Conservation (phyloP, 1,284 basidiomycete genomes). For the Ceratobasidium sp. region DNA sequence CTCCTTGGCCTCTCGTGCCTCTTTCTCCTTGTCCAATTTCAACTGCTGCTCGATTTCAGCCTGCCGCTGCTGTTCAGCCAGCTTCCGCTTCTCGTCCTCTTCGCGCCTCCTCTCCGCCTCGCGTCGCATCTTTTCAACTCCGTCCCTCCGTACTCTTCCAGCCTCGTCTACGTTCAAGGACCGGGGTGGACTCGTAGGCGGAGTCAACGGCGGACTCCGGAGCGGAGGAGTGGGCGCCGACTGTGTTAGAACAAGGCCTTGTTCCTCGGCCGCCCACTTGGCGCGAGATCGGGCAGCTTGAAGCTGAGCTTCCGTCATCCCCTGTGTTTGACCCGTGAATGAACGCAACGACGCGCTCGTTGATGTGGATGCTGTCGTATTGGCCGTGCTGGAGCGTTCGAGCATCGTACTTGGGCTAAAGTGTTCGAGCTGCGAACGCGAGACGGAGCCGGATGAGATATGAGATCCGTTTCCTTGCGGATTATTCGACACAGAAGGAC, state of each 20-base stretch:
- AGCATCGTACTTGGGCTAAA: constrained; percentile 1
- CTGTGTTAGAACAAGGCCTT: not conserved
- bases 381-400: constrained; percentile 7
- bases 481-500: constrained; percentile 16
- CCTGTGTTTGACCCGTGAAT: constrained; percentile 2
- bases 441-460: not conserved
- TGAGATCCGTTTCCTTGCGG: constrained; percentile 1
- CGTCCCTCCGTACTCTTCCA: constrained; percentile 37
- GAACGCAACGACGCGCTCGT: constrained; percentile 17
- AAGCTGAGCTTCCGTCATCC: constrained; percentile 32
- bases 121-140: constrained; percentile 35
- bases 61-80: constrained; percentile 25
- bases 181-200: constrained; percentile 23
- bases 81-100: constrained; percentile 39
- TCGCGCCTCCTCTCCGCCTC: constrained; percentile 36
- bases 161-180: constrained; percentile 29
- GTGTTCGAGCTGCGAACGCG: constrained; percentile 3
- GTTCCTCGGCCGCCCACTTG: constrained; percentile 38
- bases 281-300: constrained; percentile 37
- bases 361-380: not conserved
- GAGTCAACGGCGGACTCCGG: constrained; percentile 11
- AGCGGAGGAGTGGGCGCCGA: constrained; percentile 4
- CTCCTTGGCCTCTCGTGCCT: constrained; percentile 3
- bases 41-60: constrained; percentile 26
- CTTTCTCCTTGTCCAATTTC: constrained; percentile 11